A percentile compares a stretch with the other conserved stretches of the same genome.
Conservation (phyloP, 2,329 filamentous ascomycete species). For the Diaporthe velutina region DNA sequence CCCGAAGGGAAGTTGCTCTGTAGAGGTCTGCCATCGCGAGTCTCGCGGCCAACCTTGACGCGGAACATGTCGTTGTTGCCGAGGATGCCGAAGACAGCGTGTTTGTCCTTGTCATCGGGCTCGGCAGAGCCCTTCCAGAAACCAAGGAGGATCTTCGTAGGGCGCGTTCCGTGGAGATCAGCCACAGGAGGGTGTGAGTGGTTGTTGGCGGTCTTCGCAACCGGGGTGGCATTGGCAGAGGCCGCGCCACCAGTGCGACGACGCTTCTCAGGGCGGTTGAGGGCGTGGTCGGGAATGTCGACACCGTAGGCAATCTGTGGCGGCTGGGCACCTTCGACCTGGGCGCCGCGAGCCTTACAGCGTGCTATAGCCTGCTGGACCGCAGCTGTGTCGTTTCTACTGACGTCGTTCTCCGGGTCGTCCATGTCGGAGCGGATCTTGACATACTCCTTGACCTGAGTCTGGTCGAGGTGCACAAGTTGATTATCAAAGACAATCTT, state of each 20-base stretch:
- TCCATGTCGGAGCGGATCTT: slow-evolving; percentile 62
- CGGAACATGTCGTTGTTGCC: slow-evolving; percentile 75
- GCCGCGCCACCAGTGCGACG: slow-evolving; percentile 54
- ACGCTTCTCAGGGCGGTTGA: slow-evolving; percentile 59
- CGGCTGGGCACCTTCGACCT: slow-evolving; percentile 56
- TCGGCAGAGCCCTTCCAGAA: slow-evolving; percentile 70
- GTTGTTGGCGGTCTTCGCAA: background rate
- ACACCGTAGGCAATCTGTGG: slow-evolving; percentile 64
- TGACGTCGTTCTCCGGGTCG: slow-evolving; percentile 54
- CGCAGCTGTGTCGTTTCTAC: slow-evolving; percentile 56
- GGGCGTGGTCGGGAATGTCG: slow-evolving; percentile 60
- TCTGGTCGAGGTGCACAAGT: slow-evolving; percentile 66
- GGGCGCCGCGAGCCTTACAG: slow-evolving; percentile 55
- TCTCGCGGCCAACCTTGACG: slow-evolving; percentile 72
- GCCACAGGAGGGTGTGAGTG: slow-evolving; percentile 45
- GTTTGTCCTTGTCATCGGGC: slow-evolving; percentile 61
- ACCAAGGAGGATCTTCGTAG: slow-evolving; percentile 70
- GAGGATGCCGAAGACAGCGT: slow-evolving; percentile 73
- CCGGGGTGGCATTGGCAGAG: slow-evolving; percentile 16
- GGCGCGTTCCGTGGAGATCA: slow-evolving; percentile 64
- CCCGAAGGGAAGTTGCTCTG: slow-evolving; percentile 72
- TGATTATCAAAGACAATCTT: slow-evolving; percentile 70
- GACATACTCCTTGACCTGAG: slow-evolving; percentile 73
- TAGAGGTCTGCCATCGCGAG: slow-evolving; percentile 69
- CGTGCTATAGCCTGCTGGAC: slow-evolving; percentile 61